phyloP scores from a whole-genome alignment of 129 eudicot species.

The Flaveria ramosissima region DNA sequence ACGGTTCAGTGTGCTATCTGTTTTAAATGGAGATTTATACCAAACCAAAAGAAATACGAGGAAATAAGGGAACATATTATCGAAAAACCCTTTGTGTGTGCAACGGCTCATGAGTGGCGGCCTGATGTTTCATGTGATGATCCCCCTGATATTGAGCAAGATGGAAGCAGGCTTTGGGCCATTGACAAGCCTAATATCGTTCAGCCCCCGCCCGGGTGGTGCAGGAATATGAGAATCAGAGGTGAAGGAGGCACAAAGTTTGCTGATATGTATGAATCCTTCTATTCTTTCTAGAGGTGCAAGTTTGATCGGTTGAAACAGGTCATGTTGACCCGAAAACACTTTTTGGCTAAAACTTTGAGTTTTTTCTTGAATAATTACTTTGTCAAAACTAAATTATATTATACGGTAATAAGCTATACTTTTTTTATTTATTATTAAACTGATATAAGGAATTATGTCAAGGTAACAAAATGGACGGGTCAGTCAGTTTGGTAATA shows the following conservation, averaged over 20 bases:
- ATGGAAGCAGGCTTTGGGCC: slow-evolving; percentile 88
- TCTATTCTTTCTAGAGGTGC: neutral
- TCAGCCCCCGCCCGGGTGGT: slow-evolving; percentile 92
- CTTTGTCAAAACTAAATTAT: no score
- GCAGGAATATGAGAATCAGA: slow-evolving; percentile 65
- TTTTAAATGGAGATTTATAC: slow-evolving; percentile 87
- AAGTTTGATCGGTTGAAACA: neutral
- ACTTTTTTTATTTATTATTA: no score
- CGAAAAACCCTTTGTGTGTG: slow-evolving; percentile 73
- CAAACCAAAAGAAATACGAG: slow-evolving; percentile 74
- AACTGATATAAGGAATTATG: neutral
- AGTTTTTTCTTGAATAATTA: neutral
- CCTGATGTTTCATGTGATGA: slow-evolving; percentile 75
- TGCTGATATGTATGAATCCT: slow-evolving; percentile 82
- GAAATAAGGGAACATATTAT: slow-evolving; percentile 74
- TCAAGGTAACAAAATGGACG: neutral
- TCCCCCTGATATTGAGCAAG: slow-evolving; percentile 74
- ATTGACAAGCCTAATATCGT: slow-evolving; percentile 88
- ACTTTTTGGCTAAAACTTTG: neutral
- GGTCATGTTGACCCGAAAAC: slow-evolving; percentile 10
- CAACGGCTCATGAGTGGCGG: slow-evolving; percentile 78
- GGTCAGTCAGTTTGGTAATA: neutral
- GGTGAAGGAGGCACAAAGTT: slow-evolving; percentile 74
- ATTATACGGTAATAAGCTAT: no score
- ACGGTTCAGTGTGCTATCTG: slow-evolving; percentile 86